These are phyloP conservation scores for Leccinum fallax DNA, from an alignment of 1,284 basidiomycete genomes.

Conservation along the genomic window DNA sequence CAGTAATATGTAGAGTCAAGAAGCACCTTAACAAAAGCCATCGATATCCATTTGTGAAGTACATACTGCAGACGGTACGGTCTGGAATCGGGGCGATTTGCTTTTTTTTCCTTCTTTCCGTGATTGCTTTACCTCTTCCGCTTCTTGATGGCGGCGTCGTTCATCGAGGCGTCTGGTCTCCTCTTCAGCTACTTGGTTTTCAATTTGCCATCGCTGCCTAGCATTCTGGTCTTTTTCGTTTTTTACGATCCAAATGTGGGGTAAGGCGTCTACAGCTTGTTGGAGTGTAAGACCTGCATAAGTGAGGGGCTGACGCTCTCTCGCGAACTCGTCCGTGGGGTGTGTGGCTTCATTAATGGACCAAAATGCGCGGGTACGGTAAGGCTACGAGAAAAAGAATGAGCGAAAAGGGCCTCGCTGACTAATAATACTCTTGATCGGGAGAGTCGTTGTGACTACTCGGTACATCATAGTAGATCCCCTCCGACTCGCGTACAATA, in stretches of 20 bases:
- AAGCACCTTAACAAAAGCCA: not conserved
- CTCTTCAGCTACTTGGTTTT: no score
- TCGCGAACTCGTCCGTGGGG: no score
- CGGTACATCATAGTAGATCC: no score
- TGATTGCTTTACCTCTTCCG: not conserved
- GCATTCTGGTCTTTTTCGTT: not conserved
- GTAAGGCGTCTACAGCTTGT: no score
- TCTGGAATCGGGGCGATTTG: no score
- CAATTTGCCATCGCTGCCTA: not conserved
- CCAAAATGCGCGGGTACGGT: no score
- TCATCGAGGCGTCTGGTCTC: not conserved
- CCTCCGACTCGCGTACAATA: no score
- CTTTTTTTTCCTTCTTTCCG: not conserved
- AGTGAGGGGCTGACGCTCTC: not conserved
- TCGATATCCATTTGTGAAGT: not conserved
- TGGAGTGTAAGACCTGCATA: no score
- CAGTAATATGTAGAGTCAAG: not conserved
- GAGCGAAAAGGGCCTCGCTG: not conserved
- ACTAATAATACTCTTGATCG: not conserved
- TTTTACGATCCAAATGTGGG: no score
- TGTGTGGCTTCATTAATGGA: not conserved
- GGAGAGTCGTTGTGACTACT: no score
- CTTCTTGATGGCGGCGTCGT: not conserved
- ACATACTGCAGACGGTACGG: not conserved
- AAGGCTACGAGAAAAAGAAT: not conserved